Percentiles rank a stretch among this genome's conserved stretches.
These are phyloP conservation scores for Cyberlindnera lachancei DNA, from an alignment of 805 yeast species.

Conservation along the genomic window DNA sequence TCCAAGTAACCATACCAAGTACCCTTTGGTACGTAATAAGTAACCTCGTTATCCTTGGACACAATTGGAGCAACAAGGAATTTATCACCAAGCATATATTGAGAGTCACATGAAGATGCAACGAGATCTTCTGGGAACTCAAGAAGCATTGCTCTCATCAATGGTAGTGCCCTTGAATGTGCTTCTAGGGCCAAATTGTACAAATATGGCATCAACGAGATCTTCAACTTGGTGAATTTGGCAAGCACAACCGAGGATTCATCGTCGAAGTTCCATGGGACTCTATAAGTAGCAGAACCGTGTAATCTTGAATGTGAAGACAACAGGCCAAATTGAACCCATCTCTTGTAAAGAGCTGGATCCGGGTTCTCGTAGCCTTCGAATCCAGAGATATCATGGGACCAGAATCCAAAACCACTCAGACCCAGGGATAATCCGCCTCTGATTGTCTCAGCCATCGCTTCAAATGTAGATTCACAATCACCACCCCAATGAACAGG, in stretches of 20 bases:
- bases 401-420: constrained; percentile 19
- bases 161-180: constrained; percentile 12
- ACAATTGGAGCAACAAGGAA: constrained; percentile 16
- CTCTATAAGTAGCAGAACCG: constrained; percentile 17
- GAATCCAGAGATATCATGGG: constrained; percentile 20
- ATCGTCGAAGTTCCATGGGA: constrained; percentile 20
- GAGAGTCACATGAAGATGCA: constrained; percentile 10
- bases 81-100: constrained; percentile 16
- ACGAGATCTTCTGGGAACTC: constrained; percentile 13
- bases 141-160: constrained; percentile 14
- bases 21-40: constrained; percentile 17
- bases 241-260: constrained; percentile 15
- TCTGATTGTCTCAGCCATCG: constrained; percentile 19
- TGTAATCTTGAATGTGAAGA: constrained; percentile 20
- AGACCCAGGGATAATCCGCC: constrained; percentile 18
- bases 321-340: constrained; percentile 18
- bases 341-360: constrained; percentile 18
- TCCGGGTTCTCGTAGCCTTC: constrained; percentile 16
- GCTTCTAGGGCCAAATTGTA: constrained; percentile 16
- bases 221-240: constrained; percentile 15
- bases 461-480: constrained; percentile 19
- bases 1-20: constrained; percentile 19
- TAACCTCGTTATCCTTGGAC: constrained; percentile 12
- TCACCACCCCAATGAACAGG: constrained; percentile 23
- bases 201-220: constrained; percentile 19